Percentiles rank a stretch among this genome's conserved stretches.
These are phyloP conservation scores for Ophiostoma pallidulum DNA, from an alignment of 2,329 filamentous ascomycete genomes.

Conservation along the genomic window DNA sequence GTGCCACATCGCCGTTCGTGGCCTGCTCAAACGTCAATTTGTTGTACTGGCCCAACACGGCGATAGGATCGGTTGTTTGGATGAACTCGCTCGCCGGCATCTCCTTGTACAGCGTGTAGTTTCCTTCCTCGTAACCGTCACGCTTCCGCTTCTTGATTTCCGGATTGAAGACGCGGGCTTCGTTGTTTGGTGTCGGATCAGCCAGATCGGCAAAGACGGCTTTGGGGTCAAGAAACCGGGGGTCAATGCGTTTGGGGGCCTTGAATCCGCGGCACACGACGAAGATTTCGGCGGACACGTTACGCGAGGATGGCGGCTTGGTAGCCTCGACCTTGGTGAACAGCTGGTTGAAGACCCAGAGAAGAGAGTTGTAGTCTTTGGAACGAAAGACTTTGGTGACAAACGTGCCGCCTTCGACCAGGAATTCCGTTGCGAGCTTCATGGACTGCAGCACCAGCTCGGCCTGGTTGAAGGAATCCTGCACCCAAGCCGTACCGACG, in stretches of 20 bases:
- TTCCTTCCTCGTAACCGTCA: constrained; percentile 94
- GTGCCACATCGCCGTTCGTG: constrained; percentile 72
- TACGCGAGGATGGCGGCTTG: constrained; percentile 90
- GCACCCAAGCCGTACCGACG: constrained; percentile 94
- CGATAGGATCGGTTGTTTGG: constrained; percentile 85
- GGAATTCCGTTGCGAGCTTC: constrained; percentile 89
- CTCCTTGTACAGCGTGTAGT: constrained; percentile 88
- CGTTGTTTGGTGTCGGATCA: constrained; percentile 81
- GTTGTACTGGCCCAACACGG: constrained; percentile 80
- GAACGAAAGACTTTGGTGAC: constrained; percentile 97
- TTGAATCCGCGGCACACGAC: constrained; percentile 94
- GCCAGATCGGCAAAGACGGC: constrained; percentile 89
- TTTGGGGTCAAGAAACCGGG: constrained; percentile 80
- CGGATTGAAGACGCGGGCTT: constrained; percentile 96
- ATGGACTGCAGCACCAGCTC: constrained; percentile 83
- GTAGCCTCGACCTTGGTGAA: constrained; percentile 95
- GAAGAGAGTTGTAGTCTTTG: constrained; percentile 89
- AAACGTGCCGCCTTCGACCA: constrained; percentile 81
- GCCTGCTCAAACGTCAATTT: constrained; percentile 72
- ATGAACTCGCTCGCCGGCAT: constrained; percentile 85
- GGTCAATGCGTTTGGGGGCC: constrained; percentile 86
- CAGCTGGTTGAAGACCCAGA: constrained; percentile 97
- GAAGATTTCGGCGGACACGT: constrained; percentile 97
- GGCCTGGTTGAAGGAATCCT: constrained; percentile 96
- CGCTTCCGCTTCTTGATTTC: constrained; percentile 96